phyloP scores from a whole-genome alignment of 1,139 yeast genomes.

The Hansenula anomala region DNA sequence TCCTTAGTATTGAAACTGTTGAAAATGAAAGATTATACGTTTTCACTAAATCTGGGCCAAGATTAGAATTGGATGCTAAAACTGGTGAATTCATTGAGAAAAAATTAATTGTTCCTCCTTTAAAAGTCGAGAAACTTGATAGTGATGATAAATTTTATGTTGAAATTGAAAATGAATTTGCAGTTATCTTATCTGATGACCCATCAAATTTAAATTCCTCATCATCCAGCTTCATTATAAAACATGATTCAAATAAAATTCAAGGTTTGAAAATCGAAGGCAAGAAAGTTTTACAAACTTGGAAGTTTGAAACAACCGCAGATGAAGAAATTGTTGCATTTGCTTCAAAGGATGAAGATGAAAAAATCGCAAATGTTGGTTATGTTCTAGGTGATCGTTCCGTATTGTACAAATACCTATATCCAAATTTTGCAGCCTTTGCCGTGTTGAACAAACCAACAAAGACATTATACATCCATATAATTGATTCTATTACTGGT shows the following conservation, averaged over 20 bases:
- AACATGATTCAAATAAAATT: conserved; percentile 20
- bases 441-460: conserved; percentile 37
- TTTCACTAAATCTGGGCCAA: conserved; percentile 24
- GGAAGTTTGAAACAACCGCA: conserved; percentile 24
- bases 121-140: conserved; percentile 11
- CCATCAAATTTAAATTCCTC: conserved; percentile 3
- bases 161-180: conserved; percentile 20
- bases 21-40: conserved; percentile 17
- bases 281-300: conserved; percentile 24
- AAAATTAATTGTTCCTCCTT: conserved; percentile 14
- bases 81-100: conserved; percentile 13
- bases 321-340: conserved; percentile 35
- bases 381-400: conserved; percentile 64
- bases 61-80: conserved; percentile 9
- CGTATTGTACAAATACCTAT: conserved; percentile 79
- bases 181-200: conserved; percentile 12
- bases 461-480: conserved; percentile 35
- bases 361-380: conserved; percentile 62
- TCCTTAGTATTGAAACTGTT: conserved; percentile 18
- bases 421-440: conserved; percentile 62
- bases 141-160: conserved; percentile 20
- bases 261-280: conserved; percentile 22
- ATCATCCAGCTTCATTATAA: conserved; percentile 16
- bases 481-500: conserved; percentile 72
- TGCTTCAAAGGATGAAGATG: conserved; percentile 36